Base-by-base conservation (phyloP, 225 moss, liverwort and hornwort genomes). In the Sphagnum tenellum region DNA sequence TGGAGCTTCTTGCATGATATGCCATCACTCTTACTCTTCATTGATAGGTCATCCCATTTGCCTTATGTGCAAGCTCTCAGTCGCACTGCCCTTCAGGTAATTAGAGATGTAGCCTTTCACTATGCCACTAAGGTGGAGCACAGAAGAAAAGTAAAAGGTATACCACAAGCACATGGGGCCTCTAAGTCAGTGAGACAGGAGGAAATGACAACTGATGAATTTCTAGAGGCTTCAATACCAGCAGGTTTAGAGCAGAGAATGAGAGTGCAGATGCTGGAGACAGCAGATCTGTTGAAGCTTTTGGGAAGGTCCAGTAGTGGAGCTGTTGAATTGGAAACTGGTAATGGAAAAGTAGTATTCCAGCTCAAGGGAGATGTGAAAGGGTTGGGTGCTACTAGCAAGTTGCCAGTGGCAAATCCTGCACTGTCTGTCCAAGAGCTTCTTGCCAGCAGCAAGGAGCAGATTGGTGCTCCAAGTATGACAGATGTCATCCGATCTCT, bases 1-100 rank as follows among this genome's bases (percentile, higher is more conserved):
- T 70, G 69, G 69, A 66, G 62, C 47, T 63, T 79, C 9, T 56
- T 65, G 60, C 76, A 76, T 65, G 73, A 76, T 44, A 71, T 65
- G 9, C 80, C 73, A 45, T 76, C 76, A 12, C 59, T 80, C 63
- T 56, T 80, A 50, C 80, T 80, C 67, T 76, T 80, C 55, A 71
- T 76, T 71, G 72, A 80, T 74, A 76, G 76, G 67, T 66, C 69
- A 12, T 80, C 80, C 2, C 12, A 62, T 63, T 73, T 60, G 49
- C 52, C 75, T 61, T 60, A 72, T 57, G 64, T 73, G 12, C 76
- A 56, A 53, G 56, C 60, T 12, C 55, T 50, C 57, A 76, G 80
- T 67, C 67, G 69, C 47, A 64, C 55, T 13, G 76, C 80, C 11
- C 70, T 80, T 13, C 12, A 64, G 47, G 73, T 64, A 11, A 46